Conservation (phyloP, 257 asterid species). For the Prunella vulgaris region DNA sequence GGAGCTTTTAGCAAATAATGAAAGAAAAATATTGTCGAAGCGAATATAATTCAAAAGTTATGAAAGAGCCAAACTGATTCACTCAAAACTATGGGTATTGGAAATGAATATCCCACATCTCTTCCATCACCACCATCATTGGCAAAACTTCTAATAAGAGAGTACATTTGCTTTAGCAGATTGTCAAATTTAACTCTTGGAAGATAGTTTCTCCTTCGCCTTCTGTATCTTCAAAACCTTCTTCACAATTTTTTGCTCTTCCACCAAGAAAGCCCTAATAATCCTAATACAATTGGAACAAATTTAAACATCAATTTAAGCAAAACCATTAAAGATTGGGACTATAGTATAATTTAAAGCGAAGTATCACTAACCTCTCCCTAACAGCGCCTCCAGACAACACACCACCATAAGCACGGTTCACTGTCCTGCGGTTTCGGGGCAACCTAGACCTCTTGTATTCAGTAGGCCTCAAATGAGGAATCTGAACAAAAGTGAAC, state of each 20-base stretch:
- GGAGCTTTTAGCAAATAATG: neutral
- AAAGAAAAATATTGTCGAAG: neutral
- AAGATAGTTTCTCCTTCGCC: conserved; percentile 48
- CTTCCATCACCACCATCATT: conserved; percentile 37
- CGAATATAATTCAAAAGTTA: conserved; percentile 7
- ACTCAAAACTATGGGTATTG: neutral
- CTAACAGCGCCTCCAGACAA: conserved; percentile 63
- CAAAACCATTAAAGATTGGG: neutral
- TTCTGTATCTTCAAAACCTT: conserved; percentile 72
- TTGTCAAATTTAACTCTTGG: conserved; percentile 37
- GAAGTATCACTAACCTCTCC: conserved; percentile 44
- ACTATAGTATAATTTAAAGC: neutral
- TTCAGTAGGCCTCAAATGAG: conserved; percentile 72
- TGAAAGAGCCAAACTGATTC: conserved; percentile 6
- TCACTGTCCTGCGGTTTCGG: conserved; percentile 70
- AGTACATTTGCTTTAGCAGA: neutral
- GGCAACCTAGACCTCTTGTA: conserved; percentile 71
- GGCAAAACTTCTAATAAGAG: conserved; percentile 19
- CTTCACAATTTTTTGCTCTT: conserved; percentile 70
- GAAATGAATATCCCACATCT: conserved; percentile 7
- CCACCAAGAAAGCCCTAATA: conserved; percentile 69
- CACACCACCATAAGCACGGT: conserved; percentile 74
- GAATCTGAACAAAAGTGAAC: conserved; percentile 37
- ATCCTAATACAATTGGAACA: conserved; percentile 32
- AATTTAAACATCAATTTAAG: neutral